Conservation (phyloP, 73 alveolate species). For the Tetrahymena elliotti region DNA sequence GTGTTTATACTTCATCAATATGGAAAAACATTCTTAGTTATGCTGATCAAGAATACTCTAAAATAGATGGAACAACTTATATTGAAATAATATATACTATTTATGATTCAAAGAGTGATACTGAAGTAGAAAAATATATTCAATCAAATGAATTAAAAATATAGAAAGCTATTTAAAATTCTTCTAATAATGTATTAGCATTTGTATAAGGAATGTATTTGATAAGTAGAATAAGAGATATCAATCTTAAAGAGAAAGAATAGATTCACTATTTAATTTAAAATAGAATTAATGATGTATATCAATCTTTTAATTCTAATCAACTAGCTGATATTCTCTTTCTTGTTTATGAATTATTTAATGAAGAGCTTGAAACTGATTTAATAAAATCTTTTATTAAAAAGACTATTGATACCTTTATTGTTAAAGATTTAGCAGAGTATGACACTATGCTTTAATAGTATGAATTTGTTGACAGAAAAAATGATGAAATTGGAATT, state of each 20-base stretch:
- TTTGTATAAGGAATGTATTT: neutral
- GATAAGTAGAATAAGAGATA: neutral
- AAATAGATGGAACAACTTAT: neutral
- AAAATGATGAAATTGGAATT: neutral
- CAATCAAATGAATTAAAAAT: neutral
- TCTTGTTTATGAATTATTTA: neutral
- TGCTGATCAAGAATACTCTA: neutral
- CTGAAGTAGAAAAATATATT: neutral
- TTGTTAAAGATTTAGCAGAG: neutral
- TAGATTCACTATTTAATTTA: neutral
- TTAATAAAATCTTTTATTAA: neutral
- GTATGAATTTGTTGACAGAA: neutral
- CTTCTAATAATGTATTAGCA: neutral
- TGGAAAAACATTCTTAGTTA: neutral
- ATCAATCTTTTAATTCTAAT: neutral
- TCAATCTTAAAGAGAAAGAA: neutral
- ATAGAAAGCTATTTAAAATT: neutral
- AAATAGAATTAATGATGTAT: neutral
- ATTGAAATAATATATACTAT: neutral
- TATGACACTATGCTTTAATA: neutral
- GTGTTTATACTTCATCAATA: neutral
- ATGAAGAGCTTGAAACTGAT: neutral
- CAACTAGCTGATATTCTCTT: neutral
- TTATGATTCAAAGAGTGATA: neutral
- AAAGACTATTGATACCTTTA: neutral